phyloP scores from a whole-genome alignment of 179 eudicot species.

The Monotropa hypopitys region DNA sequence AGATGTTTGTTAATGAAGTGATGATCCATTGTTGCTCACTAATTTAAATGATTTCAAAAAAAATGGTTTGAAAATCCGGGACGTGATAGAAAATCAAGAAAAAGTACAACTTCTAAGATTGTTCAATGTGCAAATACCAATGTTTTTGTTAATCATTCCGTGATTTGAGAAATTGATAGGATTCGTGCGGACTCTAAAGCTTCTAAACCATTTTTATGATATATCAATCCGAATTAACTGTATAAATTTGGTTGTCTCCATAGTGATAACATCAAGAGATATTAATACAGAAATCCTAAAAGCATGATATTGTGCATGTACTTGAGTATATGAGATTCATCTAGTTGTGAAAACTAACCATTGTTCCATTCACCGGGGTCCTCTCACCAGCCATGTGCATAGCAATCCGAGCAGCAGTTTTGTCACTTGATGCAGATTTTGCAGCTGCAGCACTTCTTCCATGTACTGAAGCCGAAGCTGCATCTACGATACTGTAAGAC shows the following conservation, averaged over 20 bases:
- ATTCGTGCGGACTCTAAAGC: not conserved
- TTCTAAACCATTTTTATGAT: not conserved
- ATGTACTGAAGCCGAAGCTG: conserved; percentile 97
- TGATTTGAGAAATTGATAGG: not conserved
- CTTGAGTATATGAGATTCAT: not conserved
- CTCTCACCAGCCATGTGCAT: conserved; percentile 94
- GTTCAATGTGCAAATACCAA: not conserved
- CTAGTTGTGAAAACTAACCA: conserved; percentile 42
- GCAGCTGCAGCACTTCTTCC: conserved; percentile 99
- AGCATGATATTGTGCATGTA: not conserved
- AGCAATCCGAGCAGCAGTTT: conserved; percentile 97
- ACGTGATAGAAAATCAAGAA: not conserved
- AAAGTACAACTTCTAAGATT: not conserved
- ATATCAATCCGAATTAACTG: not conserved
- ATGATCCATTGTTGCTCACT: too few relatives aligned
- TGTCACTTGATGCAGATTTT: conserved; percentile 63
- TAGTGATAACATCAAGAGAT: not conserved
- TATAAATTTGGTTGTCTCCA: not conserved
- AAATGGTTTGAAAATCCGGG: too few relatives aligned
- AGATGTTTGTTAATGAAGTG: too few relatives aligned
- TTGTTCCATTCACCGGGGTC: conserved; percentile 82
- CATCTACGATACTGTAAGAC: conserved; percentile 77
- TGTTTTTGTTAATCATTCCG: not conserved
- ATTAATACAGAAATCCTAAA: not conserved
- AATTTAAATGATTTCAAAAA: too few relatives aligned